Conservation (phyloP, 2,329 filamentous ascomycete genomes). For the Emmonsiellopsis sp. region DNA sequence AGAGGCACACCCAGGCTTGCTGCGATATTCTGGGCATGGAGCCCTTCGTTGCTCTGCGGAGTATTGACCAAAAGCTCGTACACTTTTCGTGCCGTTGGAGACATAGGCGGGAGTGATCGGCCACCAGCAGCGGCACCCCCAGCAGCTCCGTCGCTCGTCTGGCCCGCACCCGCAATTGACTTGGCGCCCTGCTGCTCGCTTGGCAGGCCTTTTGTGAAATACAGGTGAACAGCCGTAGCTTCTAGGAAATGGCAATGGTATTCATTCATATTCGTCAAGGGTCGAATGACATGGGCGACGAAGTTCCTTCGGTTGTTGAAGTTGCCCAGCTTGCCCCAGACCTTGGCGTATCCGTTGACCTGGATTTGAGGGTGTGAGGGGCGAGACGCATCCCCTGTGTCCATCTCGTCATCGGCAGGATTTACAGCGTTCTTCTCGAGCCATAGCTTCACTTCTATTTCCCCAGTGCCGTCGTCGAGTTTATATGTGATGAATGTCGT, state of each 20-base stretch:
- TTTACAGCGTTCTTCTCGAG: slow-evolving; percentile 39
- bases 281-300: slow-evolving; percentile 68
- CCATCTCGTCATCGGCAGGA: slow-evolving; percentile 35
- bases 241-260: slow-evolving; percentile 87
- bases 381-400: slow-evolving; percentile 33
- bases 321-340: slow-evolving; percentile 73
- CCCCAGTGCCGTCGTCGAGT: slow-evolving; percentile 88
- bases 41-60: slow-evolving; percentile 67
- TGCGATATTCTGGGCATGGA: slow-evolving; percentile 71
- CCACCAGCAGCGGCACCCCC: slow-evolving; percentile 17
- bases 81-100: slow-evolving; percentile 55
- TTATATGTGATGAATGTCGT: slow-evolving; percentile 86
- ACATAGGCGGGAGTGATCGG: slow-evolving; percentile 39
- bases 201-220: slow-evolving; percentile 62
- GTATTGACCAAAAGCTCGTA: slow-evolving; percentile 59
- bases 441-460: slow-evolving; percentile 61
- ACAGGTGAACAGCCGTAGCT: slow-evolving; percentile 77
- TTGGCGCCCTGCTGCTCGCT: slow-evolving; percentile 35
- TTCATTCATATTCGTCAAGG: slow-evolving; percentile 80
- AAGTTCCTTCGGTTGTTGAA: slow-evolving; percentile 80
- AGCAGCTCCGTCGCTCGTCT: slow-evolving; percentile 23
- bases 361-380: slow-evolving; percentile 48
- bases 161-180: slow-evolving; percentile 28
- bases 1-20: slow-evolving; percentile 54
- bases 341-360: slow-evolving; percentile 71